phyloP scores from a whole-genome alignment of 345 rosid species.

The Noccaea caerulescens region DNA sequence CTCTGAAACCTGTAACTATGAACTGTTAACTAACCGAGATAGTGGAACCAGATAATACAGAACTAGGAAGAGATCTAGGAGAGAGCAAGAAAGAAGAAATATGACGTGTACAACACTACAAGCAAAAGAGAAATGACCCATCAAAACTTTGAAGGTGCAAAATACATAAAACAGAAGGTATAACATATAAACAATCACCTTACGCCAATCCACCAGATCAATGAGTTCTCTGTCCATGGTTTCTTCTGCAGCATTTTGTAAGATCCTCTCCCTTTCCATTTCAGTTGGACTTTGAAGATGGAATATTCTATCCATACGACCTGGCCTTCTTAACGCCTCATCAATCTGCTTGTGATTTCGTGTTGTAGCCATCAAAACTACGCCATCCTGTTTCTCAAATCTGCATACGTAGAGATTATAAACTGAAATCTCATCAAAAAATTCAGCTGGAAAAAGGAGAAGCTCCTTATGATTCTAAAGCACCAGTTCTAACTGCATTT shows the following conservation, averaged over 20 bases:
- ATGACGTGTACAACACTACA: conserved; percentile 14
- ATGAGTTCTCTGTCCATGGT: conserved; percentile 83
- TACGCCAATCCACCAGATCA: conserved; percentile 85
- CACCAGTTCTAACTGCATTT: conserved; percentile 12
- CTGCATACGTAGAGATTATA: conserved; percentile 48
- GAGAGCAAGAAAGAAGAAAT: conserved; percentile 22
- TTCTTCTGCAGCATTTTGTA: conserved; percentile 73
- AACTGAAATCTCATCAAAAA: conserved; percentile 20
- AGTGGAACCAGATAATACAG: conserved; percentile 29
- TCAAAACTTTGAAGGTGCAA: conserved; percentile 2
- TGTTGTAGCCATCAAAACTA: conserved; percentile 97
- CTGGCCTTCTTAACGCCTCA: conserved; percentile 90
- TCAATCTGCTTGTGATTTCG: conserved; percentile 88
- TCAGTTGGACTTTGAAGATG: conserved; percentile 90
- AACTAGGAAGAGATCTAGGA: conserved; percentile 25
- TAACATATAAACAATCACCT: conserved; percentile 51
- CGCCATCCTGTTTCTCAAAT: conserved; percentile 97
- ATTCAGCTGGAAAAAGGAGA: conserved; percentile 22
- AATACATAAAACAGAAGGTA: conserved; percentile 8
- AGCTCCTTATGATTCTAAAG: conserved; percentile 17
- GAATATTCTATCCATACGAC: conserved; percentile 95
- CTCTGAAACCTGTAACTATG: conserved; percentile 74
- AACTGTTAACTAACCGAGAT: conserved; percentile 37
- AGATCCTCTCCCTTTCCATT: conserved; percentile 87
- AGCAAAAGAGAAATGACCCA: conserved; percentile 21